Conservation (phyloP, 768 basidiomycete species). For the Stropharia rugosoannulata region DNA sequence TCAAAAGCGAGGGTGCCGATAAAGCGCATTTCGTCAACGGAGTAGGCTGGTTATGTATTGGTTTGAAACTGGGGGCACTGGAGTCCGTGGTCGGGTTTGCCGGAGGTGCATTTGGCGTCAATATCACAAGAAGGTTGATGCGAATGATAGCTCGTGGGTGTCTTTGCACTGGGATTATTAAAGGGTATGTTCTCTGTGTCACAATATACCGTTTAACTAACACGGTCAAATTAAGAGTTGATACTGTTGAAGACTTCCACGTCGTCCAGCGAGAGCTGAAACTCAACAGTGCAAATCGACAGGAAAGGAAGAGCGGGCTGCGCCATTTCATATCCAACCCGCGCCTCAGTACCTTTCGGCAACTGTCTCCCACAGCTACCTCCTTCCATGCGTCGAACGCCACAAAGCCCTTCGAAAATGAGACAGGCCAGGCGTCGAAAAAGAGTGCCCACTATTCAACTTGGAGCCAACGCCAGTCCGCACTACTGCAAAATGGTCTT, state of each 20-base stretch:
- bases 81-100: conserved; percentile 69
- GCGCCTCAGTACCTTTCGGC: conserved; percentile 51
- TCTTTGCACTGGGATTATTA: conserved; percentile 61
- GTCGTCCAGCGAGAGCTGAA: conserved; percentile 40
- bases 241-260: conserved; percentile 52
- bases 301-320: conserved; percentile 31
- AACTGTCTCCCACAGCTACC: conserved; percentile 45
- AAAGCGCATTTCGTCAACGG: conserved; percentile 55
- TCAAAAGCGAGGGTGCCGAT: conserved; percentile 45
- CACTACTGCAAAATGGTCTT: conserved; percentile 9
- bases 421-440: background rate
- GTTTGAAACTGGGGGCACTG: conserved; percentile 59
- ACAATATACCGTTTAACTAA: background rate
- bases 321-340: conserved; percentile 55
- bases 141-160: conserved; percentile 52
- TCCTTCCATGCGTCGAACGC: conserved; percentile 36
- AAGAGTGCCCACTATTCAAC: conserved; percentile 15
- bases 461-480: conserved; percentile 13
- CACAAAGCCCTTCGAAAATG: conserved; percentile 13
- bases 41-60: conserved; percentile 62
- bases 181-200: conserved; percentile 51
- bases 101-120: conserved; percentile 47
- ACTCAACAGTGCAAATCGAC: conserved; percentile 16
- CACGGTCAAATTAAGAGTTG: conserved; percentile 37
- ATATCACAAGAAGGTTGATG: conserved; percentile 57